Base-by-base conservation (phyloP, 2,329 filamentous ascomycete species). In the Ophiostoma populinum region DNA sequence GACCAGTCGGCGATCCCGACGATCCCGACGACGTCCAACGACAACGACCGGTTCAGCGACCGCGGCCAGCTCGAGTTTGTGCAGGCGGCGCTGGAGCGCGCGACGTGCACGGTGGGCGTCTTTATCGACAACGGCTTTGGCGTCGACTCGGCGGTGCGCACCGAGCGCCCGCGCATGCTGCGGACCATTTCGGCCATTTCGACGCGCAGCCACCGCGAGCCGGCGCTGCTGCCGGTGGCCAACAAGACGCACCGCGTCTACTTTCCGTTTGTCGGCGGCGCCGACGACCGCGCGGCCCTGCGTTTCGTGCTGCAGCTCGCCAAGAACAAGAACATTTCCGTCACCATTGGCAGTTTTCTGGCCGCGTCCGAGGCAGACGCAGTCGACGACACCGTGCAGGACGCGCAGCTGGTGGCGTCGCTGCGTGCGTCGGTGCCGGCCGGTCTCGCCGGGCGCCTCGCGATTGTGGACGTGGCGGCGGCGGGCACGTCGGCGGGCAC, bases 191-290 rank as follows among this genome's bases (percentile, higher is more conserved):
- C 73, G 39, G 57, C 61, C 6, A 49, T 74, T 32, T 80, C 76
- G 24, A 54, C 80, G 32, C 62, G 66, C 40, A 72, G 69, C 43
- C 56, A 64, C 21, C 57, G 61, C n/a, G 70, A 78, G 35, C 56
- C 69, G 9, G 57, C 65, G 0, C 56, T 67, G 15, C 58, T 66
- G 1, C 71, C 77, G 1, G 63, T 75, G 5, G 60, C 63, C 6
- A 70, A 81, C 47, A 75, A 74, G 41, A 74, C 71, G 24, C 83
- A 92, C 50, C 83, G 87, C 50, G 67, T 95, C 44, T 86, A 92
- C 51, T 63, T 92, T 36, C 79, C 86, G 0, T 95, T 83, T 55
- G 75, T 93, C 40, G 86, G 87, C 13, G 81, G 81, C 7, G 58
- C 63, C 1, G 90, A 98, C 49, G 87, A 94, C 48, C 69, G 73